These are phyloP conservation scores for Aegilops umbellulata DNA, from an alignment of 176 grass and related monocot genomes.

Conservation along the genomic window DNA sequence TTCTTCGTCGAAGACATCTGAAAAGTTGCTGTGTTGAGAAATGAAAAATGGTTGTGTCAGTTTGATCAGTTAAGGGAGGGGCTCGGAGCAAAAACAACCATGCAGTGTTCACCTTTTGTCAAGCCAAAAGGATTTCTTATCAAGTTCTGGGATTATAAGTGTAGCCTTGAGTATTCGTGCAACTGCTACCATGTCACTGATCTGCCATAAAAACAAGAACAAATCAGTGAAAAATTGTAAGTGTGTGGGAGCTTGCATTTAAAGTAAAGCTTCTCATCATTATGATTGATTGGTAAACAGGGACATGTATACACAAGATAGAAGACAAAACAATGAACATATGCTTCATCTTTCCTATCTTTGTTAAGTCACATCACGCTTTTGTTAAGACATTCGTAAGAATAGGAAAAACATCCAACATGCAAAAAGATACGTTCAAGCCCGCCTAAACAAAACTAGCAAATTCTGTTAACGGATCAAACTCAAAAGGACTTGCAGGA, in stretches of 20 bases:
- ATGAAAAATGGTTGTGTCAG: not conserved
- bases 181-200: constrained; percentile 87
- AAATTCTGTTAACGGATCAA: not conserved
- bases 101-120: constrained; percentile 57
- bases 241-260: not conserved
- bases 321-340: constrained; percentile 28
- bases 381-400: not conserved
- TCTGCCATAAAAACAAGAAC: constrained; percentile 57
- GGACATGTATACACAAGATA: not conserved
- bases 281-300: constrained; percentile 4
- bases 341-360: not conserved
- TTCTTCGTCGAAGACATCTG: constrained; percentile 90
- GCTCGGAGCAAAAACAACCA: not conserved
- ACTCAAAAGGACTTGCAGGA: not conserved
- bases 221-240: not conserved
- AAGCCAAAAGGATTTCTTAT: constrained; percentile 97
- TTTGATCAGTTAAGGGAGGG: constrained; percentile 12
- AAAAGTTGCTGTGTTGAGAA: constrained; percentile 77
- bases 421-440: not conserved
- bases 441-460: not conserved
- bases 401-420: not conserved
- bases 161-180: constrained; percentile 83
- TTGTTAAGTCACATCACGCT: constrained; percentile 3
- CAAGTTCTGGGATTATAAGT: constrained; percentile 90
- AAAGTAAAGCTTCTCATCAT: not conserved